Evolutionary conservation across 1,284 basidiomycete species (phyloP).

Genomic region (Neotropicomus parvogracilis): DNA sequence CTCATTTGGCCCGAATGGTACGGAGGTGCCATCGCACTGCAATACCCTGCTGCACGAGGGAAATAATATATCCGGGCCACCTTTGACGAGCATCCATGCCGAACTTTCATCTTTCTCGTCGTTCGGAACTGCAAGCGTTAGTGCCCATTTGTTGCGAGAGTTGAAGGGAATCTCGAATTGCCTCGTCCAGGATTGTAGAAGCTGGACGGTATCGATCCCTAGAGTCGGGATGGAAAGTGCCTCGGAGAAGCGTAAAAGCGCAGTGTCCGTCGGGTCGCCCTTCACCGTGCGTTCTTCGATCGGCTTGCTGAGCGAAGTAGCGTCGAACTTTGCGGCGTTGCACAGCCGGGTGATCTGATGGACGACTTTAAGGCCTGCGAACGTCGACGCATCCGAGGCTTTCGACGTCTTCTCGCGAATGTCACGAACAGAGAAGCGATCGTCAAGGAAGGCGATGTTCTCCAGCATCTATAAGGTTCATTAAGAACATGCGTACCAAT

Average conservation of each 20-base stretch:
- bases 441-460: conserved; percentile 41
- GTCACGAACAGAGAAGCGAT: conserved; percentile 27
- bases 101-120: conserved; percentile 5
- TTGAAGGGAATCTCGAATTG: conserved; percentile 53
- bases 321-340: conserved; percentile 58
- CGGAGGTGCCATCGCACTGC: conserved; percentile 36
- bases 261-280: conserved; percentile 63
- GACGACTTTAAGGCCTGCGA: conserved; percentile 28
- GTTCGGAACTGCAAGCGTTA: conserved; percentile 26
- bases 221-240: conserved; percentile 31
- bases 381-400: conserved; percentile 7
- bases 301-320: conserved; percentile 32
- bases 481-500: neutral
- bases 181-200: conserved; percentile 30
- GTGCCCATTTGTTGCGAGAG: conserved; percentile 65
- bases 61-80: conserved; percentile 60
- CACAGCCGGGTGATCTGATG: conserved; percentile 52
- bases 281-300: conserved; percentile 46
- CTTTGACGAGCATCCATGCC: conserved; percentile 47
- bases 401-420: conserved; percentile 20
- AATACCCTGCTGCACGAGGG: conserved; percentile 42
- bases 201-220: conserved; percentile 17
- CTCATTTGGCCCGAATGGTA: conserved; percentile 34
- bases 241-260: conserved; percentile 58
- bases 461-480: conserved; percentile 35